Evolutionary conservation across 2,329 filamentous ascomycete genomes (phyloP).

Genomic region (Penicillium sp.): DNA sequence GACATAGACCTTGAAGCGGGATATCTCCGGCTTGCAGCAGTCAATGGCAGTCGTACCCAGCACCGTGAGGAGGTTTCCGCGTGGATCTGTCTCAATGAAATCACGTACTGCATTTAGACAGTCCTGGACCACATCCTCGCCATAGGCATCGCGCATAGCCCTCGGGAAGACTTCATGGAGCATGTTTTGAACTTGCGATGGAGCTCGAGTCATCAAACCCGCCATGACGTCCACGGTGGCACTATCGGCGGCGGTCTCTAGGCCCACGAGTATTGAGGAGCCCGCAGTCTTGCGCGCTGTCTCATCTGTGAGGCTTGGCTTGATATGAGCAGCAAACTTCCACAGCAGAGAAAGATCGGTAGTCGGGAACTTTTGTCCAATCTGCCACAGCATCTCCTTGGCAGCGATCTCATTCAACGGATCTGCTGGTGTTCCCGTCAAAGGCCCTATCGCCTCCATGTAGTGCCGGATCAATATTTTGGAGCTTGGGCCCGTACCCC

Average conservation of each 20-base stretch:
- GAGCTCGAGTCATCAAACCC: slow-evolving; percentile 1
- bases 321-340: slow-evolving; percentile 4
- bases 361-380: background rate
- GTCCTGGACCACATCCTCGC: slow-evolving; percentile 8
- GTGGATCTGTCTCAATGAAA: slow-evolving; percentile 6
- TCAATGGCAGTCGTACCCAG: slow-evolving; percentile 12
- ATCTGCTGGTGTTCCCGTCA: slow-evolving; percentile 12
- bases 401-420: slow-evolving; percentile 5
- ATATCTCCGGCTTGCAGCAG: slow-evolving; percentile 8
- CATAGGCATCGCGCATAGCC: slow-evolving; percentile 12
- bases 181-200: slow-evolving; percentile 2
- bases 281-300: background rate
- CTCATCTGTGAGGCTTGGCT: background rate
- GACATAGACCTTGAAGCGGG: slow-evolving; percentile 11
- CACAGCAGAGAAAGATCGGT: slow-evolving; percentile 8
- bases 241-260: slow-evolving; percentile 4
- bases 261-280: slow-evolving; percentile 3
- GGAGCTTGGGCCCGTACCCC: background rate
- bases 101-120: slow-evolving; percentile 7
- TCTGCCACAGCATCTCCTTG: slow-evolving; percentile 2
- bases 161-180: slow-evolving; percentile 5
- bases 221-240: slow-evolving; percentile 8
- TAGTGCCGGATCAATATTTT: slow-evolving; percentile 14
- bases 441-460: slow-evolving; percentile 10
- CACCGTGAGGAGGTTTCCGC: slow-evolving; percentile 1